A percentile compares a stretch with the other conserved stretches of the same genome.
Conservation (phyloP, 2,329 filamentous ascomycete species). For the Aureobasidium leucospermi region DNA sequence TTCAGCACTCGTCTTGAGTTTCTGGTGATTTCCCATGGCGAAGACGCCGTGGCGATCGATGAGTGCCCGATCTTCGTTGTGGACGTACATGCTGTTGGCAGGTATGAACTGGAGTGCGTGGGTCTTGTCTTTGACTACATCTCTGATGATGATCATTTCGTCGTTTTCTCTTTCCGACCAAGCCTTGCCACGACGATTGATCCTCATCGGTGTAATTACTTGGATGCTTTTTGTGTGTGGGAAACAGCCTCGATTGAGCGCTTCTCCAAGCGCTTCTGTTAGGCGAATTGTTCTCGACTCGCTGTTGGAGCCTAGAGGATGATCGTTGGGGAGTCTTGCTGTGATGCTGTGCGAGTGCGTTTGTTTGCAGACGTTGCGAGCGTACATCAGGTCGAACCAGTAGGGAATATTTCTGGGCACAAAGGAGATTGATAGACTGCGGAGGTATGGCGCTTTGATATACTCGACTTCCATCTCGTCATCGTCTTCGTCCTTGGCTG, state of each 20-base stretch:
- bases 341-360: neutral
- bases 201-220: neutral
- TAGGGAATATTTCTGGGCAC: neutral
- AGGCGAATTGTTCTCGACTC: neutral
- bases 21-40: neutral
- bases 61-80: neutral
- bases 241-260: neutral
- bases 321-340: neutral
- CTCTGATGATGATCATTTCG: neutral
- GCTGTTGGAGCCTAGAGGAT: neutral
- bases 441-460: neutral
- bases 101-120: neutral
- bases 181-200: neutral
- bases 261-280: neutral
- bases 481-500: neutral
- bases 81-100: neutral
- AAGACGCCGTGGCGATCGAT: neutral
- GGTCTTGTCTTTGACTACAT: neutral
- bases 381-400: conserved; percentile 4
- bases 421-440: neutral
- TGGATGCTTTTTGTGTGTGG: neutral
- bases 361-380: neutral
- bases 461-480: neutral
- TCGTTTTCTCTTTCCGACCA: neutral
- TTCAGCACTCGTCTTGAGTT: neutral